Percentiles rank a stretch among this genome's conserved stretches.
These are phyloP conservation scores for Fennellomyces sp. DNA, from an alignment of 371 early-diverging fungal genomes.

Conservation along the genomic window DNA sequence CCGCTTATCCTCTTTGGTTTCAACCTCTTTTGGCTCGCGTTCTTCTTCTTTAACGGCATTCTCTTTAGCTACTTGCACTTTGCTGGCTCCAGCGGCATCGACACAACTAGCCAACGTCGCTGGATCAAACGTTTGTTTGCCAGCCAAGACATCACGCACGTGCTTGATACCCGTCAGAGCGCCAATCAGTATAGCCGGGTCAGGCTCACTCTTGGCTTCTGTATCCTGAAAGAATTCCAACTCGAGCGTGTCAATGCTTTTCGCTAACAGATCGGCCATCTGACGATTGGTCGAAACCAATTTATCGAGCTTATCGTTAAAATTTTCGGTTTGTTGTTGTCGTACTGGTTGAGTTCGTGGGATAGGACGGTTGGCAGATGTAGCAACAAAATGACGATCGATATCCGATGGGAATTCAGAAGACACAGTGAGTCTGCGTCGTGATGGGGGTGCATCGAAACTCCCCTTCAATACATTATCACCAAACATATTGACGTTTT, in stretches of 20 bases:
- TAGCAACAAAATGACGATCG: slow-evolving; percentile 19
- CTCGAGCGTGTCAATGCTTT: slow-evolving; percentile 58
- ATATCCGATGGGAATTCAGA: slow-evolving; percentile 46
- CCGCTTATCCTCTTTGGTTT: not conserved
- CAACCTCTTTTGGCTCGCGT: not conserved
- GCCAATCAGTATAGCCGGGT: slow-evolving; percentile 38
- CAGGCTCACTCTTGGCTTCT: slow-evolving; percentile 7
- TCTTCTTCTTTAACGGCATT: not conserved
- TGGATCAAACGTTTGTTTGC: slow-evolving; percentile 55
- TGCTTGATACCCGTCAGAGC: slow-evolving; percentile 65
- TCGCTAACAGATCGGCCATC: slow-evolving; percentile 57
- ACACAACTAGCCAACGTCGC: slow-evolving; percentile 27
- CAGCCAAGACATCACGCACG: slow-evolving; percentile 61
- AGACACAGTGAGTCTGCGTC: slow-evolving; percentile 26
- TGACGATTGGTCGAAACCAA: slow-evolving; percentile 36
- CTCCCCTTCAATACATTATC: slow-evolving; percentile 33
- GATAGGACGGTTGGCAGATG: not conserved
- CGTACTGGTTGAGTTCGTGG: not conserved
- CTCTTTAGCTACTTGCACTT: not conserved
- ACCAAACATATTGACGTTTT: slow-evolving; percentile 50
- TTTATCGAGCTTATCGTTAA: slow-evolving; percentile 7
- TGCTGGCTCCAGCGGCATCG: slow-evolving; percentile 11
- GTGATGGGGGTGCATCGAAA: slow-evolving; percentile 10
- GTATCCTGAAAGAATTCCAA: slow-evolving; percentile 36
- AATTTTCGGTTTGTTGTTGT: not conserved